Percentiles rank a stretch among this genome's conserved stretches.
Evolutionary conservation across 2,329 filamentous ascomycete species (phyloP).

Genomic region (Sclerotinia spermophila): DNA sequence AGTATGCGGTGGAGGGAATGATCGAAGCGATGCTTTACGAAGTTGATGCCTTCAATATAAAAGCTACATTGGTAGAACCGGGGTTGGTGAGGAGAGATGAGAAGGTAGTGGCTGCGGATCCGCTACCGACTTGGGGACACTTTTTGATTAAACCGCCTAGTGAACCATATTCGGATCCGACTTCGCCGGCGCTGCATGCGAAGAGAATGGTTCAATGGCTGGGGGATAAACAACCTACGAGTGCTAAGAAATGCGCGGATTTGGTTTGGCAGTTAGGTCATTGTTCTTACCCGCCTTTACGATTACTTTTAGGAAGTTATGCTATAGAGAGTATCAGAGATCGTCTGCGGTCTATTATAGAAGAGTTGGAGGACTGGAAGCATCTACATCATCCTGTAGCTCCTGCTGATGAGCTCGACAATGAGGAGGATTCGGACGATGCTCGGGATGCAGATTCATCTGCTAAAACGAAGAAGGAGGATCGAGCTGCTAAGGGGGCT

Average conservation of each 20-base stretch:
- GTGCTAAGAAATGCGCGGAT: slow-evolving; percentile 88
- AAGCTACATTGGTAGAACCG: slow-evolving; percentile 88
- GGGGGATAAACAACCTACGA: slow-evolving; percentile 86
- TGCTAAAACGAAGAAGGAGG: not conserved
- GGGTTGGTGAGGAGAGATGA: slow-evolving; percentile 87
- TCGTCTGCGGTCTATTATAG: slow-evolving; percentile 81
- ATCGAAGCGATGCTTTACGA: slow-evolving; percentile 98
- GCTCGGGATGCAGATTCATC: not conserved
- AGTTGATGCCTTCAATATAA: slow-evolving; percentile 86
- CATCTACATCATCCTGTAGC: slow-evolving; percentile 66
- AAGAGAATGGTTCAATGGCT: slow-evolving; percentile 93
- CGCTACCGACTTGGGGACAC: slow-evolving; percentile 80
- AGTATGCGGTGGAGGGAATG: slow-evolving; percentile 92
- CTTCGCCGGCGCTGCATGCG: slow-evolving; percentile 82
- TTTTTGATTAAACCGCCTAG: slow-evolving; percentile 86
- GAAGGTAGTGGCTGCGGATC: slow-evolving; percentile 49
- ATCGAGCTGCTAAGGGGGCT: not conserved
- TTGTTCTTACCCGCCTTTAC: slow-evolving; percentile 86
- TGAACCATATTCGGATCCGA: slow-evolving; percentile 72
- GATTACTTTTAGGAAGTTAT: slow-evolving; percentile 85
- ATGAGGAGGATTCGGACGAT: slow-evolving; percentile 22
- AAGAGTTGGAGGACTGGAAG: slow-evolving; percentile 94
- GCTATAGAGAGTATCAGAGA: slow-evolving; percentile 95
- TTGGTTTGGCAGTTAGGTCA: slow-evolving; percentile 92
- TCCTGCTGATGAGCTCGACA: slow-evolving; percentile 38